Evolutionary conservation across 1,284 basidiomycete species (phyloP).

Genomic region (Schizopora paradoxa): DNA sequence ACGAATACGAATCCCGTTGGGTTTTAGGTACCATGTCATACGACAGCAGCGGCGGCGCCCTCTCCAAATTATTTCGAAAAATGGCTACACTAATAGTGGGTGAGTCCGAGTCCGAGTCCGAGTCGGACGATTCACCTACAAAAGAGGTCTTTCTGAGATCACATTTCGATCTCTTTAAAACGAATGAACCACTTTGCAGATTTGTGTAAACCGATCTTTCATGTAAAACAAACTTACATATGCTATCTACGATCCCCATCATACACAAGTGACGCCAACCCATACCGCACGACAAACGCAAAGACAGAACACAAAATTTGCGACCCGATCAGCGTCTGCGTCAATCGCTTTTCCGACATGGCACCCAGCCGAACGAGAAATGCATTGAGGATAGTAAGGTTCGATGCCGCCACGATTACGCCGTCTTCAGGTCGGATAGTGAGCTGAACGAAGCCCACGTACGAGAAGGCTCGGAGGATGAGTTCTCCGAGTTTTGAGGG

Average conservation of each 20-base stretch:
- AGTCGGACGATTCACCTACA: too few relatives aligned
- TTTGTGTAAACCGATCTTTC: too few relatives aligned
- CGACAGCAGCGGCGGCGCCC: too few relatives aligned
- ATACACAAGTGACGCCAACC: slow-evolving; percentile 80
- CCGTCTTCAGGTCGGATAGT: slow-evolving; percentile 51
- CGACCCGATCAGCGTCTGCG: slow-evolving; percentile 55
- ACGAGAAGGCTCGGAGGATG: slow-evolving; percentile 52
- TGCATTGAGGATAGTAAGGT: slow-evolving; percentile 85
- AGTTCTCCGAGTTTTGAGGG: slow-evolving; percentile 47
- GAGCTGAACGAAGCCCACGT: slow-evolving; percentile 64
- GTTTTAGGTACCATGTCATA: too few relatives aligned
- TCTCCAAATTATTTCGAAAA: too few relatives aligned
- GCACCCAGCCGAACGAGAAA: slow-evolving; percentile 75
- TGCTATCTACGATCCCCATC: slow-evolving; percentile 77
- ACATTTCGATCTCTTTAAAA: too few relatives aligned
- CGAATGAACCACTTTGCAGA: too few relatives aligned
- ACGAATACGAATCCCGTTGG: too few relatives aligned
- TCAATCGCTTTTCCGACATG: slow-evolving; percentile 75
- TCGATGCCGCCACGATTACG: slow-evolving; percentile 65
- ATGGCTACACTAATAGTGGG: too few relatives aligned
- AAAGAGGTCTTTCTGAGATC: too few relatives aligned
- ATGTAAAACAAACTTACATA: too few relatives aligned
- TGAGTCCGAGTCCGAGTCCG: too few relatives aligned
- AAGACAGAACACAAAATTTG: slow-evolving; percentile 67
- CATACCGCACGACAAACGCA: slow-evolving; percentile 84